Evolutionary conservation across 2,329 filamentous ascomycete genomes (phyloP).

Genomic region (Pseudogymnoascus verrucosus): DNA sequence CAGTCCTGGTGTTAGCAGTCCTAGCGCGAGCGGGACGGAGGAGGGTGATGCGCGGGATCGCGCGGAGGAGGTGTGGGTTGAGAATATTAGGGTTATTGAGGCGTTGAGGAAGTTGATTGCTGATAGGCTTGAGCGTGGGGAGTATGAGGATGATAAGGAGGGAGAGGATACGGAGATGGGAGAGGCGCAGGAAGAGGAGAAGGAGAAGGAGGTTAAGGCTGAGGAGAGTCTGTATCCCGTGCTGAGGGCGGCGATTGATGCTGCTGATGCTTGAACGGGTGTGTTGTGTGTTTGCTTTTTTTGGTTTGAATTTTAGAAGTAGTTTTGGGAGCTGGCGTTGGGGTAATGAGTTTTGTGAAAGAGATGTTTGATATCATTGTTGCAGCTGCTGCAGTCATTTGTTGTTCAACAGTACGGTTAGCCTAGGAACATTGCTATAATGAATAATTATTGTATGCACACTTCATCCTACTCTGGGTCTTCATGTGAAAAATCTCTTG

Average conservation of each 20-base stretch:
- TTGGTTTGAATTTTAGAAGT: neutral
- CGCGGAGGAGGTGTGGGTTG: conserved; percentile 57
- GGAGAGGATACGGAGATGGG: conserved; percentile 22
- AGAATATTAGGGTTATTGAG: conserved; percentile 59
- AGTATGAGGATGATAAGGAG: conserved; percentile 36
- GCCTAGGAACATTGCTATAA: neutral
- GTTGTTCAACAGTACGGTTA: neutral
- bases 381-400: neutral
- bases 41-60: conserved; percentile 46
- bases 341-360: neutral
- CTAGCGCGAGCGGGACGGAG: conserved; percentile 46
- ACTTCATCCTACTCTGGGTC: neutral
- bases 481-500: neutral
- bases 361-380: neutral
- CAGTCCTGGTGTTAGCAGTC: conserved; percentile 30
- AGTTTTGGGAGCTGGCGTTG: neutral
- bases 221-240: conserved; percentile 12
- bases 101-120: conserved; percentile 50
- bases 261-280: neutral
- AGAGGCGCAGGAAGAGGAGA: neutral
- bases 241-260: conserved; percentile 12
- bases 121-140: conserved; percentile 46
- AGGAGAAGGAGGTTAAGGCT: conserved; percentile 5
- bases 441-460: neutral
- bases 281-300: neutral